These are phyloP conservation scores for Lasiosphaeria miniovina DNA, from an alignment of 495 filamentous ascomycete genomes.

Conservation along the genomic window DNA sequence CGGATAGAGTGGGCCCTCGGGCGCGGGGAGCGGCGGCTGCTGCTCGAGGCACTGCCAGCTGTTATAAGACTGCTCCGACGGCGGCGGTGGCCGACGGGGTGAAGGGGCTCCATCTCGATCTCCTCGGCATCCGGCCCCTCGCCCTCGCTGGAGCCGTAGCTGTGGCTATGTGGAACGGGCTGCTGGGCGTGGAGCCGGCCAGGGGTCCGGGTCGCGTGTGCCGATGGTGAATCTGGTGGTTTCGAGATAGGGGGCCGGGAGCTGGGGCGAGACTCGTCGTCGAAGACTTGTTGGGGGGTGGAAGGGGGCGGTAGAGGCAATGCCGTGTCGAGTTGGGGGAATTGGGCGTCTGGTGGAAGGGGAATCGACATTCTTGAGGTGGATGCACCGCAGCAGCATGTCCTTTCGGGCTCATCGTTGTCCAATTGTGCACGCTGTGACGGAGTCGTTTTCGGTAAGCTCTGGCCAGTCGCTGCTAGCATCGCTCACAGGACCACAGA, in stretches of 20 bases:
- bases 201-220: not conserved
- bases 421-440: conserved; percentile 8
- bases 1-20: conserved; percentile 30
- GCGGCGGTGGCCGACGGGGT: conserved; percentile 50
- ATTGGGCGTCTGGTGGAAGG: conserved; percentile 2
- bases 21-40: conserved; percentile 43
- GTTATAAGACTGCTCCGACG: conserved; percentile 59
- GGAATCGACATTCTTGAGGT: conserved; percentile 8
- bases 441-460: conserved; percentile 8
- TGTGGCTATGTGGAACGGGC: too few species aligned
- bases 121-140: conserved; percentile 26
- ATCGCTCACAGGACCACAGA: conserved; percentile 2
- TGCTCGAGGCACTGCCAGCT: conserved; percentile 37
- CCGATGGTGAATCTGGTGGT: not conserved
- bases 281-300: not conserved
- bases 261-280: not conserved
- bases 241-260: not conserved
- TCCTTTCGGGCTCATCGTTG: conserved; percentile 4
- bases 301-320: not conserved
- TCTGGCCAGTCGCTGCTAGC: conserved; percentile 10
- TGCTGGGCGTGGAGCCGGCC: too few species aligned
- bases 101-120: conserved; percentile 49
- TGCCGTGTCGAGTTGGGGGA: not conserved
- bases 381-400: not conserved
- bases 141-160: not conserved